Evolutionary conservation across 1,284 basidiomycete species (phyloP).

Genomic region (Puccinia polysora): DNA sequence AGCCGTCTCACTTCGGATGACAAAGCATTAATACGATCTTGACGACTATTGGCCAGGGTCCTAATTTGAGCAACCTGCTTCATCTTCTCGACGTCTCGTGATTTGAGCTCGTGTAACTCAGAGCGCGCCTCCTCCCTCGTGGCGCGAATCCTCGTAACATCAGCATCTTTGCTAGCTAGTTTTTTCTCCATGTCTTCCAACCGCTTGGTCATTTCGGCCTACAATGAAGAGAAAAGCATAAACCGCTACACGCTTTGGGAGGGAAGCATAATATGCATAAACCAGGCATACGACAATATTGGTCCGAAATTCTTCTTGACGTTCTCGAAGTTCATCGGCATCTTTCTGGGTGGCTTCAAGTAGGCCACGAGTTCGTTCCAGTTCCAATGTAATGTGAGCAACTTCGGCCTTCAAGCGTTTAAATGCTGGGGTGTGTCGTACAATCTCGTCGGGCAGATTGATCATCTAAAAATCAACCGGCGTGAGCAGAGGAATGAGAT

Average conservation of each 20-base stretch:
- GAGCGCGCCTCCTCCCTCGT: conserved; percentile 70
- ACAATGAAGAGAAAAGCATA: not conserved
- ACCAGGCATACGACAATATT: conserved; percentile 44
- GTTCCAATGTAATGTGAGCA: conserved; percentile 45
- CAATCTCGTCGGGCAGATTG: conserved; percentile 48
- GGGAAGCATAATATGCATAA: not conserved
- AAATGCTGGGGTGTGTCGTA: conserved; percentile 47
- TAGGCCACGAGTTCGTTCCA: conserved; percentile 46
- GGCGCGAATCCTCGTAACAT: conserved; percentile 71
- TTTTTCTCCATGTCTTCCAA: conserved; percentile 46
- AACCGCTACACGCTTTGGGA: too few relatives aligned
- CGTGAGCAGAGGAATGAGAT: conserved; percentile 10
- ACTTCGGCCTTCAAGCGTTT: conserved; percentile 47
- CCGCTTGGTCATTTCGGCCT: conserved; percentile 39
- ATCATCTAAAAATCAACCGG: conserved; percentile 45
- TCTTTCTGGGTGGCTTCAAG: conserved; percentile 47
- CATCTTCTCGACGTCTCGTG: conserved; percentile 63
- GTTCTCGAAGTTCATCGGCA: conserved; percentile 47
- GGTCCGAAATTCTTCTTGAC: conserved; percentile 46
- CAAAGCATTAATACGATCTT: conserved; percentile 72
- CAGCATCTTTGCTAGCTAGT: conserved; percentile 60
- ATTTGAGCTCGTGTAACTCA: conserved; percentile 69
- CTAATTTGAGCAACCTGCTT: conserved; percentile 69
- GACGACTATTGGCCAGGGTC: conserved; percentile 64
- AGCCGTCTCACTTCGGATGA: conserved; percentile 70